phyloP scores from a whole-genome alignment of 2,329 filamentous ascomycete species.

The Ophiostoma sp. region DNA sequence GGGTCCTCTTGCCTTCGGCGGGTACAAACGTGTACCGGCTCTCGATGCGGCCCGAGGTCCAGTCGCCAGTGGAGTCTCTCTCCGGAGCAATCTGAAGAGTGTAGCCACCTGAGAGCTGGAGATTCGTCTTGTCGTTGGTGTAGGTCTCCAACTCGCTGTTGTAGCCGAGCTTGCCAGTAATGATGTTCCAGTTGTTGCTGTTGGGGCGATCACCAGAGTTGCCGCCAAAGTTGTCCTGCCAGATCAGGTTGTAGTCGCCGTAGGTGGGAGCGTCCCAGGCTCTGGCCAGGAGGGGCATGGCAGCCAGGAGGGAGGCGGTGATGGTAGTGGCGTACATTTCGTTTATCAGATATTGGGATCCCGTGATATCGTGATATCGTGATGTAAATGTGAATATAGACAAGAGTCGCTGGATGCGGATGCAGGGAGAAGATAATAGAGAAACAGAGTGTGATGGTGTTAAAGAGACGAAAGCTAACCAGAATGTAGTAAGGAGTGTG shows the following conservation, averaged over 20 bases:
- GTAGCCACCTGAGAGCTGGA: constrained; percentile 47
- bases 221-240: constrained; percentile 44
- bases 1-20: constrained; percentile 38
- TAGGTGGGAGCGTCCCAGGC: constrained; percentile 38
- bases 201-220: constrained; percentile 37
- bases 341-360: not conserved
- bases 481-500: not conserved
- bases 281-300: constrained; percentile 30
- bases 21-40: constrained; percentile 43
- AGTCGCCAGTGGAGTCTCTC: constrained; percentile 33
- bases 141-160: constrained; percentile 49
- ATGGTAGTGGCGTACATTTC: constrained; percentile 18
- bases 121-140: constrained; percentile 40
- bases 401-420: not conserved
- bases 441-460: not conserved
- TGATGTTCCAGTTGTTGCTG: constrained; percentile 42
- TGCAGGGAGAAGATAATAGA: not conserved
- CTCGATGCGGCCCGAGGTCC: constrained; percentile 51
- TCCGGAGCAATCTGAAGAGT: constrained; percentile 48
- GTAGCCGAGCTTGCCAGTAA: constrained; percentile 38
- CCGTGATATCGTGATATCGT: not conserved
- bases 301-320: constrained; percentile 25
- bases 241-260: constrained; percentile 40
- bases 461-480: not conserved
- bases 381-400: not conserved